phyloP scores from a whole-genome alignment of 1,284 basidiomycete genomes.

The Pseudozyma hubeiensis region DNA sequence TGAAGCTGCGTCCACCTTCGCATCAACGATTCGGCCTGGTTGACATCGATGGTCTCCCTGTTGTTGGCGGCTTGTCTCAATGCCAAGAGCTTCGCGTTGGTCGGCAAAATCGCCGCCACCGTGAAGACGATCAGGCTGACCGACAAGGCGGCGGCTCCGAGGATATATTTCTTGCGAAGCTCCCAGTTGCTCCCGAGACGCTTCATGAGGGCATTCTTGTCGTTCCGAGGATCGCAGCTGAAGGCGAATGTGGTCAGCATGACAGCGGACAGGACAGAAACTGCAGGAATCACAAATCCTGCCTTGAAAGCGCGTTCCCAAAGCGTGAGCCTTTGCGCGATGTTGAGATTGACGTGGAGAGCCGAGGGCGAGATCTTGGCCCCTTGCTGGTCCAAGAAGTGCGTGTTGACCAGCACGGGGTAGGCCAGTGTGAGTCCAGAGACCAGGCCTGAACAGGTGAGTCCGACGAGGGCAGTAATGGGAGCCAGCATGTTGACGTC shows the following conservation, averaged over 20 bases:
- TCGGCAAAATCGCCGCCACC: slow-evolving; percentile 24
- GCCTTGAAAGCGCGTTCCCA: slow-evolving; percentile 36
- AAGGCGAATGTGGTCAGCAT: slow-evolving; percentile 19
- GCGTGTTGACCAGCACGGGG: slow-evolving; percentile 32
- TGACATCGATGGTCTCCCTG: slow-evolving; percentile 21
- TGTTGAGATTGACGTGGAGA: slow-evolving; percentile 25
- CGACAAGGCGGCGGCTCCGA: slow-evolving; percentile 25
- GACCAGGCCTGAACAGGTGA: slow-evolving; percentile 33
- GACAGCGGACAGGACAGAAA: slow-evolving; percentile 18
- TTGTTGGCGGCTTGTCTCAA: slow-evolving; percentile 27
- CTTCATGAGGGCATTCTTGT: slow-evolving; percentile 10
- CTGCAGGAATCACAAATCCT: slow-evolving; percentile 20
- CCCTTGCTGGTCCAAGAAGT: slow-evolving; percentile 35
- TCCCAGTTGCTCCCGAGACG: slow-evolving; percentile 21
- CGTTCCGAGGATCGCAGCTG: slow-evolving; percentile 1
- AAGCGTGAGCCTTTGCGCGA: slow-evolving; percentile 37
- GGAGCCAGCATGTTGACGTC: slow-evolving; percentile 19
- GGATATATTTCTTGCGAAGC: slow-evolving; percentile 16
- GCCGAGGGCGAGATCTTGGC: slow-evolving; percentile 27
- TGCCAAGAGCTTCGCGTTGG: slow-evolving; percentile 30
- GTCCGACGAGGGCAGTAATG: slow-evolving; percentile 28
- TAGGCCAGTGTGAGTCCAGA: slow-evolving; percentile 28
- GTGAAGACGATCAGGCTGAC: slow-evolving; percentile 26
- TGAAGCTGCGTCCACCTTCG: slow-evolving; percentile 32
- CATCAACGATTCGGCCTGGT: slow-evolving; percentile 19